Evolutionary conservation across 345 rosid genomes (phyloP), one percentile per base, ranked within the genome.

Genomic region (Linum trigynum): DNA sequence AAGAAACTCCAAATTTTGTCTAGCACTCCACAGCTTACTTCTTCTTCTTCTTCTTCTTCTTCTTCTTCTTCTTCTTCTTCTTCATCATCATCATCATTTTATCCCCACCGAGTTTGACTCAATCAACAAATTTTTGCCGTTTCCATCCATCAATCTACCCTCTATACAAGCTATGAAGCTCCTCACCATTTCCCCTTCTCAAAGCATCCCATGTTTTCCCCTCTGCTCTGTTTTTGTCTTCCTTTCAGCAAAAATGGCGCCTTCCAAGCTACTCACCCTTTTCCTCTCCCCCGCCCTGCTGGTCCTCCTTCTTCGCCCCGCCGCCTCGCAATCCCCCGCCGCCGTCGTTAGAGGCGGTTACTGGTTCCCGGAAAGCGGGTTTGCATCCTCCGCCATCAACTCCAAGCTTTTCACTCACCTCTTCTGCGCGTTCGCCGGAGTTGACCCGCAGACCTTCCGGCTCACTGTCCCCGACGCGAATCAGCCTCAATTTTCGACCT

Each of bases 391-490:
- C 1, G 69, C 61, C 67, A 78, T 86, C 37, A 67, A 86, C 55
- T 80, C 90, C 39, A 55, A 82, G 16, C 78, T 81, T 51, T 84
- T 88, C 77, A 86, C 90, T 15, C 90, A 86, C 65, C 78, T 89
- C 4, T 77, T 77, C 8, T 84, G 78, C 11, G 85, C 88, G n/a
- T 83, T 82, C 51, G 88, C 86, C 48, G 78, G 65, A 12, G 76
- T 84, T 3, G 38, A 84, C 68, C 0, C 79, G 37, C 74, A 70
- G 39, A 86, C 80, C n/a, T 60, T 68, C 64, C 78, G 73, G 55
- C 81, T 86, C 32, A 68, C 79, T 6, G 65, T 86, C 39, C 38
- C 84, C 9, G 71, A 86, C 3, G 32, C 77, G 1, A 80, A 68
- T 63, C 82, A 77, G 32, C 71, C 73, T 3, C 69, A 63, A 17